A percentile compares a stretch with the other conserved stretches of the same genome.
phyloP scores from a whole-genome alignment of 176 grass and related monocot species.

The maize (Zea mays) region DNA sequence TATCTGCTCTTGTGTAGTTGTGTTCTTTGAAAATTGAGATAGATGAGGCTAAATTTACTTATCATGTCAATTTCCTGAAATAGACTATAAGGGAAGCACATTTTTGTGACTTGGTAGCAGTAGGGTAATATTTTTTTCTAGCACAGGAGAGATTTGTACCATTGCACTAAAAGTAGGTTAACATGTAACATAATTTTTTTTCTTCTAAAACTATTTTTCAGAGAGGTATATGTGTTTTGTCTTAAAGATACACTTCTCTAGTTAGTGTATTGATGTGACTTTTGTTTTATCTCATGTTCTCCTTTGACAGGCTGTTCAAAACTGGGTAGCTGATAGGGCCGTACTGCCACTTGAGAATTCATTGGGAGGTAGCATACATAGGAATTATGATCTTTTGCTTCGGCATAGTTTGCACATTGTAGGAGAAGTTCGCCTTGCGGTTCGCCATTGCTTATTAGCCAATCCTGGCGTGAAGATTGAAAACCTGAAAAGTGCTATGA shows the following conservation, averaged over 20 bases:
- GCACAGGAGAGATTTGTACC: neutral
- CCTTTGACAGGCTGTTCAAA: constrained; percentile 67
- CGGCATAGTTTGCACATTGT: constrained; percentile 82
- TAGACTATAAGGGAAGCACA: neutral
- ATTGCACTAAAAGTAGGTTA: neutral
- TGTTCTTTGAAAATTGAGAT: neutral
- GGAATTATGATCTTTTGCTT: constrained; percentile 93
- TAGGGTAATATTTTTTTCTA: neutral
- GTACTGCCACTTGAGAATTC: constrained; percentile 88
- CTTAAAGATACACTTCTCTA: no score
- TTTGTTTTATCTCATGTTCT: constrained; percentile 28
- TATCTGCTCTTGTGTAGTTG: neutral
- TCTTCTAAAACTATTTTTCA: neutral
- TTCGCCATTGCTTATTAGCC: constrained; percentile 81
- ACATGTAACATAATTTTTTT: neutral
- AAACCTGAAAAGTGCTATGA: constrained; percentile 74
- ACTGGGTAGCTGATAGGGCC: constrained; percentile 68
- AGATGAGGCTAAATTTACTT: constrained; percentile 2
- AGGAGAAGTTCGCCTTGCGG: constrained; percentile 67
- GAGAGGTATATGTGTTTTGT: no score
- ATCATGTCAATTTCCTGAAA: neutral
- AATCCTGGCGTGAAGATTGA: constrained; percentile 69
- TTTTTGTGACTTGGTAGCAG: neutral
- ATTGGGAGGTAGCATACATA: constrained; percentile 80
- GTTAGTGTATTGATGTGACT: neutral